Percentiles rank a stretch among this genome's conserved stretches.
Evolutionary conservation across 371 early-diverging fungal species (phyloP).

Genomic region (Lichtheimia hyalospora): DNA sequence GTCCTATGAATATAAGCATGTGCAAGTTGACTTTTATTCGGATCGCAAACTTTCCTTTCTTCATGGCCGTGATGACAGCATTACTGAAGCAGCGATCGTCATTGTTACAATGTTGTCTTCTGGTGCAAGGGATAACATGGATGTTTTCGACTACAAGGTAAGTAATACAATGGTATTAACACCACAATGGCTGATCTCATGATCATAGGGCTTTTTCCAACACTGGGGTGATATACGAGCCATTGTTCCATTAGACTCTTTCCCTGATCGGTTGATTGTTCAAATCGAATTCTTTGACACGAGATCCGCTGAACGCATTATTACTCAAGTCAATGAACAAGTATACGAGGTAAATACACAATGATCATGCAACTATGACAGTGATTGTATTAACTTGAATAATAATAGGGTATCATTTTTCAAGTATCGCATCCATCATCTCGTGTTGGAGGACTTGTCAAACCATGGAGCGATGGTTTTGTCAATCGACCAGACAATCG

Average conservation of each 20-base stretch:
- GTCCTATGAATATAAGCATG: background rate
- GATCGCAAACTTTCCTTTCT: background rate
- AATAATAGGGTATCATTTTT: background rate
- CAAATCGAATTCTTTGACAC: constrained; percentile 14
- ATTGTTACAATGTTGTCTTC: background rate
- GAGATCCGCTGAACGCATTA: constrained; percentile 4
- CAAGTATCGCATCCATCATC: background rate
- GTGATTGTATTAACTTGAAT: background rate
- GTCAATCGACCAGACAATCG: background rate
- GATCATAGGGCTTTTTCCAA: constrained; percentile 4
- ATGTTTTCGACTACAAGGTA: constrained; percentile 11
- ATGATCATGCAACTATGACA: background rate
- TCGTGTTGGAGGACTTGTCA: background rate
- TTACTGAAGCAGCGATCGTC: background rate
- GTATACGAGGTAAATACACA: constrained; percentile 8
- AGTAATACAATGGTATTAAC: background rate
- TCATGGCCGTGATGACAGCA: background rate
- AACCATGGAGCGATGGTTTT: background rate
- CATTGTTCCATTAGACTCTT: constrained; percentile 1
- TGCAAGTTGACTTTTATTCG: background rate
- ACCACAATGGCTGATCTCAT: background rate
- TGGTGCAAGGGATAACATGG: background rate
- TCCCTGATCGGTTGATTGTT: background rate
- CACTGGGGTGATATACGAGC: constrained; percentile 6
- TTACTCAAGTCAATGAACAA: constrained; percentile 5